Conservation (phyloP, 352 stramenopile species). For the Globisporangium echinulatum region DNA sequence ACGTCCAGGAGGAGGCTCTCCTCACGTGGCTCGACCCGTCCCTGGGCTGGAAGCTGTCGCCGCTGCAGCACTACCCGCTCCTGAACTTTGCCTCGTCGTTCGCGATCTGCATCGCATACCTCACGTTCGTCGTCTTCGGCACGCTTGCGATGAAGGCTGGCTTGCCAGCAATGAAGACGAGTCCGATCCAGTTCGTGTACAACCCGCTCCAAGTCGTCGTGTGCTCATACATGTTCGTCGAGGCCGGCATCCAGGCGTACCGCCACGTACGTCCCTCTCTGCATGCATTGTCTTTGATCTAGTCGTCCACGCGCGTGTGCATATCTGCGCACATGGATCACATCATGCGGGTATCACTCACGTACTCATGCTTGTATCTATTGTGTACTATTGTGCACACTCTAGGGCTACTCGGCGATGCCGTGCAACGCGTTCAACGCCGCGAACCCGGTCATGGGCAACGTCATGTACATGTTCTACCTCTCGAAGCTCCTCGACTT, state of each 20-base stretch:
- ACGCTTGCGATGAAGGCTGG: constrained; percentile 72
- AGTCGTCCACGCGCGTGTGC: too few species aligned
- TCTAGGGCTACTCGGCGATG: constrained; percentile 70
- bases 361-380: too few species aligned
- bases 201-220: constrained; percentile 95
- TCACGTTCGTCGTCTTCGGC: constrained; percentile 61
- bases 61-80: constrained; percentile 32
- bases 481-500: constrained; percentile 95
- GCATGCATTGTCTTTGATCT: too few species aligned
- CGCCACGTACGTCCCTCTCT: constrained; percentile 45
- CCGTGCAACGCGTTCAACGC: constrained; percentile 92
- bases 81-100: constrained; percentile 51
- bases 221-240: constrained; percentile 96
- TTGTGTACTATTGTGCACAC: too few species aligned
- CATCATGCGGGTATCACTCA: too few species aligned
- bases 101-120: constrained; percentile 52
- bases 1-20: constrained; percentile 34
- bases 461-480: constrained; percentile 98
- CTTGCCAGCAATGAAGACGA: constrained; percentile 71
- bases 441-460: constrained; percentile 89
- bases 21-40: constrained; percentile 42
- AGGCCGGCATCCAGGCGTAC: constrained; percentile 90
- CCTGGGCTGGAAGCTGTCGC: constrained; percentile 42
- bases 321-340: too few species aligned
- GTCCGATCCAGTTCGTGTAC: constrained; percentile 93